A percentile compares a stretch with the other conserved stretches of the same genome.
These are phyloP conservation scores for Brettanomyces nanus DNA, from an alignment of 805 yeast genomes.

Conservation along the genomic window DNA sequence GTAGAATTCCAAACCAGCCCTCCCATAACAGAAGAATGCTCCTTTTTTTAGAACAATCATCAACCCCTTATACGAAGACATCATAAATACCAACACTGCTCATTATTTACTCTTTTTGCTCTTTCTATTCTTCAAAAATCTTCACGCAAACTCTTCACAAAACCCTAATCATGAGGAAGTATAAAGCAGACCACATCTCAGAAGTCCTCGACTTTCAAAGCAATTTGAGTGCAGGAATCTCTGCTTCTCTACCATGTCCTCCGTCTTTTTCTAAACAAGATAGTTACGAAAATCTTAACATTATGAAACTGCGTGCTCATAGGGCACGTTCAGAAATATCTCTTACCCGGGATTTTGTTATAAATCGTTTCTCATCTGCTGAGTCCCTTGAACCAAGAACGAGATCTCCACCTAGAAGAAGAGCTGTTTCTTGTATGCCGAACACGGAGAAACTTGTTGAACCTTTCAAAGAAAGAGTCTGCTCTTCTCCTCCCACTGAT, in stretches of 20 bases:
- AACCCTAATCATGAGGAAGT: too few species aligned
- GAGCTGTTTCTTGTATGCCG: neutral
- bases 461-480: too few species aligned
- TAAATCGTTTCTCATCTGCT: neutral
- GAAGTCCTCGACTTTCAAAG: neutral
- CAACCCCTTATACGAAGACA: too few species aligned
- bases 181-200: neutral
- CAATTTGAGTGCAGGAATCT: neutral
- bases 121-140: too few species aligned
- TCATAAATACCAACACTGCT: too few species aligned
- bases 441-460: too few species aligned
- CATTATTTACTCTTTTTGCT: too few species aligned
- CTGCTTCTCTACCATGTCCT: neutral
- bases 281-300: neutral
- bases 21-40: too few species aligned
- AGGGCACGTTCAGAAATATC: neutral
- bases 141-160: too few species aligned
- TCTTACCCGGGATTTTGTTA: neutral
- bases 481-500: too few species aligned
- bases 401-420: neutral
- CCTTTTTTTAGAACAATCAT: too few species aligned
- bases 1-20: too few species aligned
- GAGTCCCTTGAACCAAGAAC: neutral
- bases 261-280: neutral
- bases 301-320: constrained; percentile 1